These are phyloP conservation scores for Ophiocordyceps camponoti-saundersi DNA, from an alignment of 2,329 filamentous ascomycete species.

Conservation along the genomic window DNA sequence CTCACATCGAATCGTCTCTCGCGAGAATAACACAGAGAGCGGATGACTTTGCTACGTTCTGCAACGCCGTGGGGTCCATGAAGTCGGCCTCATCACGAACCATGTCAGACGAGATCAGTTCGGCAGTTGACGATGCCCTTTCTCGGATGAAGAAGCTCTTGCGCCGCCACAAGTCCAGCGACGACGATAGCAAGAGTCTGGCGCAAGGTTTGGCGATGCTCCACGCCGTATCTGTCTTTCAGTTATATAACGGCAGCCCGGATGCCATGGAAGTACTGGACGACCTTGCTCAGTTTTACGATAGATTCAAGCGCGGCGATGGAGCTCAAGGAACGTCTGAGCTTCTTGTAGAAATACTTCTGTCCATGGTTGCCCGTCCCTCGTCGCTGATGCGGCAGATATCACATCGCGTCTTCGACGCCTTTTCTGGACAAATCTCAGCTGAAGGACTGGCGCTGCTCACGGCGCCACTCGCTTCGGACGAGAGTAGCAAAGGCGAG, in stretches of 20 bases:
- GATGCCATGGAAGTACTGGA: conserved; percentile 71
- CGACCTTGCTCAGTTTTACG: conserved; percentile 63
- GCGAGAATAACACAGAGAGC: conserved; percentile 37
- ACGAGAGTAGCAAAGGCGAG: conserved; percentile 71
- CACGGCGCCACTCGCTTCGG: conserved; percentile 53
- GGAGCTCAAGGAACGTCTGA: conserved; percentile 44
- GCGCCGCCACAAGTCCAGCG: conserved; percentile 18
- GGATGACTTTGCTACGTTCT: conserved; percentile 34
- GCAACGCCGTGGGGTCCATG: conserved; percentile 35
- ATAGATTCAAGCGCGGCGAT: conserved; percentile 40
- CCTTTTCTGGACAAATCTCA: conserved; percentile 62
- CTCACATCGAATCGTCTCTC: conserved; percentile 39
- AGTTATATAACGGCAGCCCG: conserved; percentile 77
- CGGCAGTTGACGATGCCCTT: conserved; percentile 33
- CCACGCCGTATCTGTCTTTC: conserved; percentile 69
- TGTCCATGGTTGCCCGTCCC: conserved; percentile 77
- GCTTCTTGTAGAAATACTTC: conserved; percentile 68
- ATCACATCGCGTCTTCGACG: conserved; percentile 73
- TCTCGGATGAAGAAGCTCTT: conserved; percentile 35
- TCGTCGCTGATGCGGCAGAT: conserved; percentile 75
- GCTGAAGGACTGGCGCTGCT: conserved; percentile 50
- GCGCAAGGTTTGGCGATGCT: conserved; percentile 59
- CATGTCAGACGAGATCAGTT: conserved; percentile 37
- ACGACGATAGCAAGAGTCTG: conserved; percentile 19
- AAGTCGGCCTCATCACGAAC: conserved; percentile 30